Evolutionary conservation across 805 yeast genomes (phyloP).

Genomic region (Candida pini): DNA sequence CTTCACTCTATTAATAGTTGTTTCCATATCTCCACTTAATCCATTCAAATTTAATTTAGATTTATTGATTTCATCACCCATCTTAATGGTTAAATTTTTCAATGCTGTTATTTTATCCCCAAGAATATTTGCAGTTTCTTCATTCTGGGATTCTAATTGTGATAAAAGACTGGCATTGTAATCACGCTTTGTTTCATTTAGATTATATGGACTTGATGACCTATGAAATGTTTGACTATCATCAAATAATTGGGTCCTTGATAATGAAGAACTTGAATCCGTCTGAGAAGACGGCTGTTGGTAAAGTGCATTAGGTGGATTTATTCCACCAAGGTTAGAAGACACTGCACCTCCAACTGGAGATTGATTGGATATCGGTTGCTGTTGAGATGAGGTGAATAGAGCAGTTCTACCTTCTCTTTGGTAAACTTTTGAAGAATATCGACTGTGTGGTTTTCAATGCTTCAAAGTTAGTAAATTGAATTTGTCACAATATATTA

Average conservation of each 20-base stretch:
- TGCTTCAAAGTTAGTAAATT: neutral
- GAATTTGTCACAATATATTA: no score
- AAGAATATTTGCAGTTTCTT: constrained; percentile 51
- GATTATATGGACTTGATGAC: constrained; percentile 39
- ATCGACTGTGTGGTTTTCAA: constrained; percentile 17
- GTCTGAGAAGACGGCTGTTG: constrained; percentile 1
- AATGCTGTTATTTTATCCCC: constrained; percentile 47
- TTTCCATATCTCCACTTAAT: constrained; percentile 27
- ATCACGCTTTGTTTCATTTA: constrained; percentile 27
- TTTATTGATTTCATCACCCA: constrained; percentile 58
- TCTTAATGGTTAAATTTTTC: constrained; percentile 48
- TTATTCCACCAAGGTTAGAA: neutral
- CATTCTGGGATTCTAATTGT: constrained; percentile 62
- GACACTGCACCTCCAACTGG: no score
- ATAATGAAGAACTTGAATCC: constrained; percentile 9
- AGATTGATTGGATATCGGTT: constrained; percentile 9
- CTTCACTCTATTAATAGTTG: constrained; percentile 37
- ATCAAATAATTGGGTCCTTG: constrained; percentile 4
- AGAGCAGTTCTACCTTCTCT: constrained; percentile 25
- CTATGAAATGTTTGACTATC: constrained; percentile 13
- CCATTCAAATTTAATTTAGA: constrained; percentile 22
- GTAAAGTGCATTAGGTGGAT: constrained; percentile 1
- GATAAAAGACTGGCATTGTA: constrained; percentile 49
- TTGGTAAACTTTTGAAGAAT: constrained; percentile 26
- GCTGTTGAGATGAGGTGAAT: constrained; percentile 17